phyloP scores from a whole-genome alignment of 345 rosid species.

The Syzygium grande region DNA sequence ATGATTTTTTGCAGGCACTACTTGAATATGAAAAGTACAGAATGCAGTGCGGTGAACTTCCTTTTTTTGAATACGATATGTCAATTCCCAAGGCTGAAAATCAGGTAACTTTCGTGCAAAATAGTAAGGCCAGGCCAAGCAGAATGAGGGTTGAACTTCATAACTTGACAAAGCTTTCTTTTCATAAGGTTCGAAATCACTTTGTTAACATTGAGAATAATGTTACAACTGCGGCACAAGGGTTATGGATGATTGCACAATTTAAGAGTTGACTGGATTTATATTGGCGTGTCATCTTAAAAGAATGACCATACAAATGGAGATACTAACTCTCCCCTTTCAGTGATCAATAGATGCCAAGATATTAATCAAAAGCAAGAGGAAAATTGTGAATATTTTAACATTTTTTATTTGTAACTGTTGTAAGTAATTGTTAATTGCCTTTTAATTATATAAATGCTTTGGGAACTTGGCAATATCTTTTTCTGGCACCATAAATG shows the following conservation, averaged over 20 bases:
- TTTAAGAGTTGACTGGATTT: not conserved
- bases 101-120: constrained; percentile 26
- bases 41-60: constrained; percentile 39
- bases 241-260: not conserved
- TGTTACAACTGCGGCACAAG: not conserved
- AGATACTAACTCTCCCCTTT: not conserved
- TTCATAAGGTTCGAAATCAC: not conserved
- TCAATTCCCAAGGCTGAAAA: constrained; percentile 32
- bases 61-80: constrained; percentile 25
- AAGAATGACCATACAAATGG: not conserved
- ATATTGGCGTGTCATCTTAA: not conserved
- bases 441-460: not conserved
- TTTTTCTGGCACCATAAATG: not conserved
- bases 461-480: not conserved
- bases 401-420: not conserved
- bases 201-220: not conserved
- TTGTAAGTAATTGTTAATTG: not conserved
- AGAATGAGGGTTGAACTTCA: not conserved
- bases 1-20: constrained; percentile 30
- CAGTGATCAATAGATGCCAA: not conserved
- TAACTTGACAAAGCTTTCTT: not conserved
- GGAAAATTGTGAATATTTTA: not conserved
- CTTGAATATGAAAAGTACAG: constrained; percentile 61
- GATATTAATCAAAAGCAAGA: not conserved
- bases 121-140: not conserved